Conservation (phyloP, 2,329 filamentous ascomycete genomes). For the Mycosphaerella arachidis region DNA sequence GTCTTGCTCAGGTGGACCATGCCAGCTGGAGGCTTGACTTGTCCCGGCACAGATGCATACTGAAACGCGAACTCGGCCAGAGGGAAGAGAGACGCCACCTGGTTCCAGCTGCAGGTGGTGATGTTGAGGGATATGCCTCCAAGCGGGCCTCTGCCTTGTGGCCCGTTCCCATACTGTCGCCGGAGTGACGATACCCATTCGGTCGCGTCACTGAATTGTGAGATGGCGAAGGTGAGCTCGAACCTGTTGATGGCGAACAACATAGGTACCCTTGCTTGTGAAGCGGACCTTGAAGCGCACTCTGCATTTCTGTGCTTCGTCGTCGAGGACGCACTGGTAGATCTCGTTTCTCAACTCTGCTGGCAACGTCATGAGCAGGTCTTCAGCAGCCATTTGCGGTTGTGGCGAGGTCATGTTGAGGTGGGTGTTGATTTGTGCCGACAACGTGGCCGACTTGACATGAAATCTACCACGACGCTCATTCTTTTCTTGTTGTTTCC, state of each 20-base stretch:
- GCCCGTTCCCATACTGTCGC: neutral
- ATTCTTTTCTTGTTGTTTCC: too few species aligned
- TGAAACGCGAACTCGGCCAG: neutral
- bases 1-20: neutral
- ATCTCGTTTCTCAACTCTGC: neutral
- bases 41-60: neutral
- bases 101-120: neutral
- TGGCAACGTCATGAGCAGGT: neutral
- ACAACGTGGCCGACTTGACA: neutral
- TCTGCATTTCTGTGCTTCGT: neutral
- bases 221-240: neutral
- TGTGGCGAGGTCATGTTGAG: too few species aligned
- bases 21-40: neutral
- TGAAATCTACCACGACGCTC: too few species aligned
- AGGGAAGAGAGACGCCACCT: neutral
- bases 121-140: neutral
- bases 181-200: neutral
- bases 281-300: neutral
- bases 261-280: conserved; percentile 1
- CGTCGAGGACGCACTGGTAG: neutral
- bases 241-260: conserved; percentile 11
- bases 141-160: neutral
- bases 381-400: neutral
- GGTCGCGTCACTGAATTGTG: neutral
- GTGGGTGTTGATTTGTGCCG: neutral